Evolutionary conservation across 2,329 filamentous ascomycete species (phyloP), one percentile per base, ranked within the genome.

Genomic region (Podosphaera leucotricha): DNA sequence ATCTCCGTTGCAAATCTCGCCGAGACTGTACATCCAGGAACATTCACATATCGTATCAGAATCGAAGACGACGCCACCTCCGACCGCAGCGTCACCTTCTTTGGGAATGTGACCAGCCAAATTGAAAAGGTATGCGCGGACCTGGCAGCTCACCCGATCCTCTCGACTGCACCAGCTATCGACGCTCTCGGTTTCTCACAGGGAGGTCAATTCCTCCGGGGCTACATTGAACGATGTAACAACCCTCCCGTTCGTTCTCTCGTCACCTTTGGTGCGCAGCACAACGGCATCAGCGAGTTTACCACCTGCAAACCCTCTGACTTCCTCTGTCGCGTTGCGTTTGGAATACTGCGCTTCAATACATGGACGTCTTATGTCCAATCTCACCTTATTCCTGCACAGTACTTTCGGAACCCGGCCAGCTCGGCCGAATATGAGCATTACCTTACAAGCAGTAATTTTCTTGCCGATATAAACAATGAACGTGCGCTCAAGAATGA

Each of bases 141-240:
- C 53, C 71, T 95, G 37, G 70, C 79, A 46, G 58, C 68, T 0
- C 73, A 94, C 57, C 78, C 79, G 1, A 81, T 92, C 59, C 72
- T 94, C 15, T 78, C 78, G 46, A 81, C 78, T 6, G 81, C 82
- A 0, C 80, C 81, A 0, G 83, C 79, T 49, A 69, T 94, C 57
- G 90, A 95, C 61, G 87, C 86, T 28, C 64, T 98, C 30, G 90
- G 90, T 22, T 94, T 98, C 66, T 90, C 81, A 13, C 90, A 98
- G 61, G 90, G 90, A 49, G 90, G 90, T 1, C 83, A 93, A 60
- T 94, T 98, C 64, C 71, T 98, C n/a, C 77, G 90, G 47, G 90
- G 71, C 20, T 86, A 92, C 59, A 67, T 93, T 50, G 77, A 98
- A 67, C 72, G 83, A 38, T 98, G 90, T 67, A 90, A 85, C 59